Conservation (phyloP, 164 flowering plant genomes). For the Liquidambar formosana region DNA sequence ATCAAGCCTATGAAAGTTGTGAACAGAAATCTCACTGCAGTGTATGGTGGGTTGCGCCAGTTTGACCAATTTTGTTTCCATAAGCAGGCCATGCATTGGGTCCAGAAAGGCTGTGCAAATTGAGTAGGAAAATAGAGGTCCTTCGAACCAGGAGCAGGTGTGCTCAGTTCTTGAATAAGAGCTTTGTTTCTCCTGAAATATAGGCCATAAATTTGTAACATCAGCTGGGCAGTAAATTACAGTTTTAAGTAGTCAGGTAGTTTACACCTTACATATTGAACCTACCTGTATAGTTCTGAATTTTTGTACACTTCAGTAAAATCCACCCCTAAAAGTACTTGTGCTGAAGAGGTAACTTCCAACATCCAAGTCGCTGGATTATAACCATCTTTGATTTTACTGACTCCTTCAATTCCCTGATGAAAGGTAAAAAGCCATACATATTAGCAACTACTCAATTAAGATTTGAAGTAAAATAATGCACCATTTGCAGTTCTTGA, state of each 20-base stretch:
- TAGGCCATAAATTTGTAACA: not conserved
- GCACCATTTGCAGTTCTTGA: not conserved
- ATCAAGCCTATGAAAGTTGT: constrained; percentile 33
- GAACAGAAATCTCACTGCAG: constrained; percentile 36
- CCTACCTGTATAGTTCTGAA: constrained; percentile 35
- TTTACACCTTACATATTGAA: no score
- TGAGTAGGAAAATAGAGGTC: constrained; percentile 40
- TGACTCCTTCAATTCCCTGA: constrained; percentile 26
- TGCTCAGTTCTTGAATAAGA: constrained; percentile 34
- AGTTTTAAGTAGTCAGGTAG: no score
- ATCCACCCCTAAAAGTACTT: constrained; percentile 27
- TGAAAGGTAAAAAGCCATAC: not conserved
- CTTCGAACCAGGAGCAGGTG: constrained; percentile 33
- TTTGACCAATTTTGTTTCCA: constrained; percentile 49
- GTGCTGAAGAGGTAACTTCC: constrained; percentile 34
- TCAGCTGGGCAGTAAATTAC: no score
- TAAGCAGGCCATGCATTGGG: constrained; percentile 44
- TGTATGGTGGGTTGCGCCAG: constrained; percentile 51
- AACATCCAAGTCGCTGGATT: constrained; percentile 45
- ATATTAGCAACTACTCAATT: not conserved
- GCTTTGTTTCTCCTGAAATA: constrained; percentile 48
- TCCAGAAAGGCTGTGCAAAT: constrained; percentile 32
- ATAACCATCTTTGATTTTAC: constrained; percentile 30
- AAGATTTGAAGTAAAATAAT: not conserved
- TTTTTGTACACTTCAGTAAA: constrained; percentile 35